Conservation (phyloP, 169 alveolate species). For the Plasmodium falciparum region DNA sequence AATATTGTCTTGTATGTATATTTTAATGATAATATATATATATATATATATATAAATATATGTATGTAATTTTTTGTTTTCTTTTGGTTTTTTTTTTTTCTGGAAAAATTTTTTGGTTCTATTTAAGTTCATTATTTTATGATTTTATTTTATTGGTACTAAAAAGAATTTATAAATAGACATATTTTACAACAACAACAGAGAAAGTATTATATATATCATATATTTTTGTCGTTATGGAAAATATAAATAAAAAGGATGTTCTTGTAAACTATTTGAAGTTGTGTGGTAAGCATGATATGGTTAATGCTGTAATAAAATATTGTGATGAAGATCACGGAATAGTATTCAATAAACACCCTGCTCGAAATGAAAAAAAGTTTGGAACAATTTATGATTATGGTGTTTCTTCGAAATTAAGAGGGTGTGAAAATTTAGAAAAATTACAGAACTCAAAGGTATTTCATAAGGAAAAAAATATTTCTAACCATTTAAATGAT, state of each 20-base stretch:
- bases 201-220: not conserved
- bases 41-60: not conserved
- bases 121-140: not conserved
- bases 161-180: too few relatives aligned
- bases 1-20: not conserved
- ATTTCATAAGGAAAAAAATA: conserved; percentile 4
- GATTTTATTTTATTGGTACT: too few relatives aligned
- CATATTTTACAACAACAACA: too few relatives aligned
- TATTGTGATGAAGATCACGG: conserved; percentile 74
- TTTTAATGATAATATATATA: not conserved
- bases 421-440: conserved; percentile 9
- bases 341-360: conserved; percentile 67
- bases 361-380: conserved; percentile 58
- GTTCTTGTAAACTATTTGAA: conserved; percentile 42
- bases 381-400: conserved; percentile 59
- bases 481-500: not conserved
- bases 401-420: conserved; percentile 36
- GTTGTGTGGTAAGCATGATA: conserved; percentile 66
- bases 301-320: conserved; percentile 54
- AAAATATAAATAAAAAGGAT: conserved; percentile 39
- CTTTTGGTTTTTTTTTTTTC: not conserved
- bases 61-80: not conserved
- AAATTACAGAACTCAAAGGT: conserved; percentile 10
- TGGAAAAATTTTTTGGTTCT: not conserved
- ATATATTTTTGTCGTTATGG: conserved; percentile 22